phyloP scores from a whole-genome alignment of 2,329 filamentous ascomycete species.

The Penicillium sp. region DNA sequence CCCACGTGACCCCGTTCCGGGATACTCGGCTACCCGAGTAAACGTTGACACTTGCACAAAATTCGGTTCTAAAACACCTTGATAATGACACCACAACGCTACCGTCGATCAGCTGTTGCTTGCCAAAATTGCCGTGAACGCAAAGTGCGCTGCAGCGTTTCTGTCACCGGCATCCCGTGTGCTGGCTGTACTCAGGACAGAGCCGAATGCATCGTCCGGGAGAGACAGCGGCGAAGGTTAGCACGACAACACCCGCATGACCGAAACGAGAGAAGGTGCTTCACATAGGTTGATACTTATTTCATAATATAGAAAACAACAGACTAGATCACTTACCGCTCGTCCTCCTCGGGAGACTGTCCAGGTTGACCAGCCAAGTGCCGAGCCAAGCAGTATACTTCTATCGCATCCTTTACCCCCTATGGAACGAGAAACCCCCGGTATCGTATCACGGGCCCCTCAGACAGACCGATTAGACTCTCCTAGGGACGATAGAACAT shows the following conservation, averaged over 20 bases:
- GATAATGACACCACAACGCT: conserved; percentile 9
- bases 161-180: conserved; percentile 31
- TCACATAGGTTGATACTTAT: neutral
- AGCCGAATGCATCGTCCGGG: neutral
- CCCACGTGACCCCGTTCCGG: neutral
- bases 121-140: conserved; percentile 24
- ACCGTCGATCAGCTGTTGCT: conserved; percentile 18
- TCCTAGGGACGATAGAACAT: neutral
- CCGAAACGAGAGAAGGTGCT: neutral
- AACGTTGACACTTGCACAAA: neutral
- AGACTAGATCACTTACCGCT: neutral
- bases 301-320: neutral
- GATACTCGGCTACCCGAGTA: neutral
- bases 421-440: neutral
- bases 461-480: neutral
- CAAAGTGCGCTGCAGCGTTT: conserved; percentile 24
- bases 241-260: conserved; percentile 11
- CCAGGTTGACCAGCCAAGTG: neutral
- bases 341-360: neutral
- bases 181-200: conserved; percentile 30
- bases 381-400: neutral
- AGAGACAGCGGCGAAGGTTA: neutral
- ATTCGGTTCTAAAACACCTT: neutral
- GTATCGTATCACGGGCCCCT: neutral
- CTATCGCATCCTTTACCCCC: neutral